Evolutionary conservation across 129 eudicot genomes (phyloP).

Genomic region (Chrysanthemum makinoi): DNA sequence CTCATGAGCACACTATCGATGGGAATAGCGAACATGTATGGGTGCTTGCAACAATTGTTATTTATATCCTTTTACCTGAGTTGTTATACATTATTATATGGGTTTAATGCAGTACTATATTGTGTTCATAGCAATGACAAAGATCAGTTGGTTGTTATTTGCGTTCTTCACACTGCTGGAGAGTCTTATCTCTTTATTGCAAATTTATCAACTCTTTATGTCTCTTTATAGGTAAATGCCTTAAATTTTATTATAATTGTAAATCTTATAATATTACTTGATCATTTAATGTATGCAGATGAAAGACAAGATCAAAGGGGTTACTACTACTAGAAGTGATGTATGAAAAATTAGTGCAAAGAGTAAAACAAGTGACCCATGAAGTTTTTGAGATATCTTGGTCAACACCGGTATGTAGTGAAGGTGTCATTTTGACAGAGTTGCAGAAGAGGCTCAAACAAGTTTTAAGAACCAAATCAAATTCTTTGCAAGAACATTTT

Average conservation of each 20-base stretch:
- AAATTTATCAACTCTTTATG: conserved; percentile 10
- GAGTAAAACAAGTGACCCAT: conserved; percentile 32
- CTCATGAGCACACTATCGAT: too few relatives aligned
- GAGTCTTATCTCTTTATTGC: conserved; percentile 36
- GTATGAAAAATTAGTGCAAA: conserved; percentile 39
- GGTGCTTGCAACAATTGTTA: too few relatives aligned
- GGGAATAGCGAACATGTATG: too few relatives aligned
- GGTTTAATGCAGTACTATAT: conserved; percentile 42
- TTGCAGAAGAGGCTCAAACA: conserved; percentile 33
- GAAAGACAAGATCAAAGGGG: conserved; percentile 4
- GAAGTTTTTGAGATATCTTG: conserved; percentile 48
- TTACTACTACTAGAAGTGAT: background rate
- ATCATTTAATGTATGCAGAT: conserved; percentile 23
- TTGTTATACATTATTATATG: background rate
- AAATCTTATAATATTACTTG: background rate
- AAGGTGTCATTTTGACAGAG: conserved; percentile 45
- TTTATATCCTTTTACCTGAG: too few relatives aligned
- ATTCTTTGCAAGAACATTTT: conserved; percentile 33
- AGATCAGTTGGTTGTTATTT: conserved; percentile 33
- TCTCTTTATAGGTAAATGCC: background rate
- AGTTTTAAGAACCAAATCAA: conserved; percentile 38
- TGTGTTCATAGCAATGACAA: conserved; percentile 34
- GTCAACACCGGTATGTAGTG: conserved; percentile 58
- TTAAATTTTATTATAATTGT: too few relatives aligned
- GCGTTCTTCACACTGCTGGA: conserved; percentile 31